These are phyloP conservation scores for Talaromyces sp. DNA, from an alignment of 2,329 filamentous ascomycete species.

Conservation along the genomic window DNA sequence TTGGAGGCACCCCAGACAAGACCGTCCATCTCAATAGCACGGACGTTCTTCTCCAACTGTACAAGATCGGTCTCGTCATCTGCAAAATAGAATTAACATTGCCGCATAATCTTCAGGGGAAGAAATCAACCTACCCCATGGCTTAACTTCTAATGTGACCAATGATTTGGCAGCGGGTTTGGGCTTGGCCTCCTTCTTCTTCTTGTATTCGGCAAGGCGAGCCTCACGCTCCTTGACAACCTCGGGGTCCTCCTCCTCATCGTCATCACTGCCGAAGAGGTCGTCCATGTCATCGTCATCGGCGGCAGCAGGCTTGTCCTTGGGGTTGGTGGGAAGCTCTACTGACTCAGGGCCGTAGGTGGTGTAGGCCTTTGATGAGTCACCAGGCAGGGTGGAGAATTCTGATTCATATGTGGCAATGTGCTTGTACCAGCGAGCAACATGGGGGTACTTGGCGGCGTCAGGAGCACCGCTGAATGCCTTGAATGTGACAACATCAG, in stretches of 20 bases:
- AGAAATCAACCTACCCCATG: conserved; percentile 73
- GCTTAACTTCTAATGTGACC: conserved; percentile 95
- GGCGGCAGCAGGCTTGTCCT: conserved; percentile 71
- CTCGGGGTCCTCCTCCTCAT: conserved; percentile 92
- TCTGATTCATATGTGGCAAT: conserved; percentile 88
- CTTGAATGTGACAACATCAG: conserved; percentile 95
- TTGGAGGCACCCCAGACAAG: conserved; percentile 93
- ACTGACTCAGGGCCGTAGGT: conserved; percentile 82
- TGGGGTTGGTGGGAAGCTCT: conserved; percentile 77
- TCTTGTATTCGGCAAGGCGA: conserved; percentile 89
- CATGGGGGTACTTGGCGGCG: conserved; percentile 84
- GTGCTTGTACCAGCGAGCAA: conserved; percentile 98
- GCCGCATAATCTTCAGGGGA: conserved; percentile 5
- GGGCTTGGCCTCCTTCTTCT: conserved; percentile 82
- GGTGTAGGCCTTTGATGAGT: conserved; percentile 82
- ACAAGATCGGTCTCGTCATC: conserved; percentile 94
- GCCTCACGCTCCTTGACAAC: conserved; percentile 79
- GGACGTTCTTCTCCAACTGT: conserved; percentile 74
- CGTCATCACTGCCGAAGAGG: conserved; percentile 88
- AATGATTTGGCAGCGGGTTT: conserved; percentile 95
- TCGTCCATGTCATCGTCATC: conserved; percentile 80
- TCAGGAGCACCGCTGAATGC: conserved; percentile 72
- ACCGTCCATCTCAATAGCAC: conserved; percentile 83
- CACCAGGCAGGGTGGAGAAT: conserved; percentile 85
- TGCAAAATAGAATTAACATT: conserved; percentile 25